Percentiles rank a stretch among this genome's conserved stretches.
Evolutionary conservation across 1,284 basidiomycete species (phyloP).

Genomic region (Sanghuangporus sanghuang): DNA sequence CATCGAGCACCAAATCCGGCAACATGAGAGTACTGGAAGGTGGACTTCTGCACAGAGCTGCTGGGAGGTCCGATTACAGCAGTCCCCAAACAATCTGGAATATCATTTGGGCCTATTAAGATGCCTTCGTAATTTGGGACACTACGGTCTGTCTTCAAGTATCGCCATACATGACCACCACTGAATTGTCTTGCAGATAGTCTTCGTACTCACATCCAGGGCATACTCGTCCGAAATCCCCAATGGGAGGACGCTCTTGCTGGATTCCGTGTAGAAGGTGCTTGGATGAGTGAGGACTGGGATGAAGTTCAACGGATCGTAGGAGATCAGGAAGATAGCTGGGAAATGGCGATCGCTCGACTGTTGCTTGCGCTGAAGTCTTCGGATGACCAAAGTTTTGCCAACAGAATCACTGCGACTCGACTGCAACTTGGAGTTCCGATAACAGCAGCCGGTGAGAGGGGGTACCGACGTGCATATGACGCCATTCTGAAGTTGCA

Average conservation of each 20-base stretch:
- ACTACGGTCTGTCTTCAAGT: conserved; percentile 71
- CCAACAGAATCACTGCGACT: conserved; percentile 56
- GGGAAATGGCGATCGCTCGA: conserved; percentile 76
- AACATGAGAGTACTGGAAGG: conserved; percentile 94
- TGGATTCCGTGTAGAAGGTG: conserved; percentile 89
- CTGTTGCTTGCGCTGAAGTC: conserved; percentile 79
- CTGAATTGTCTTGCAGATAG: conserved; percentile 59
- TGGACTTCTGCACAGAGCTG: conserved; percentile 99
- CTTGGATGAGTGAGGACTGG: conserved; percentile 96
- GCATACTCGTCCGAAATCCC: conserved; percentile 82
- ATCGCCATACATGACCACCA: neutral
- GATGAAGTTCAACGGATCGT: conserved; percentile 66
- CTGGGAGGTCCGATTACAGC: conserved; percentile 97
- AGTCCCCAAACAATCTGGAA: conserved; percentile 83
- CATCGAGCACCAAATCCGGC: conserved; percentile 94
- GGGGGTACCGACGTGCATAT: conserved; percentile 84
- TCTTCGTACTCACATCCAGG: conserved; percentile 90
- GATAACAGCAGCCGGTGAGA: conserved; percentile 75
- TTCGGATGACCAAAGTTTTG: conserved; percentile 41
- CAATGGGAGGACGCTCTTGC: conserved; percentile 79
- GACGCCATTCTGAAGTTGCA: conserved; percentile 87
- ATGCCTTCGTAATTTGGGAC: conserved; percentile 92
- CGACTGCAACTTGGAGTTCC: conserved; percentile 76
- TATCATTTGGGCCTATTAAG: conserved; percentile 88
- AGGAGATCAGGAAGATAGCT: conserved; percentile 43